A percentile compares a stretch with the other conserved stretches of the same genome.
phyloP scores from a whole-genome alignment of 1,284 basidiomycete species.

The Meripilus lineatus region DNA sequence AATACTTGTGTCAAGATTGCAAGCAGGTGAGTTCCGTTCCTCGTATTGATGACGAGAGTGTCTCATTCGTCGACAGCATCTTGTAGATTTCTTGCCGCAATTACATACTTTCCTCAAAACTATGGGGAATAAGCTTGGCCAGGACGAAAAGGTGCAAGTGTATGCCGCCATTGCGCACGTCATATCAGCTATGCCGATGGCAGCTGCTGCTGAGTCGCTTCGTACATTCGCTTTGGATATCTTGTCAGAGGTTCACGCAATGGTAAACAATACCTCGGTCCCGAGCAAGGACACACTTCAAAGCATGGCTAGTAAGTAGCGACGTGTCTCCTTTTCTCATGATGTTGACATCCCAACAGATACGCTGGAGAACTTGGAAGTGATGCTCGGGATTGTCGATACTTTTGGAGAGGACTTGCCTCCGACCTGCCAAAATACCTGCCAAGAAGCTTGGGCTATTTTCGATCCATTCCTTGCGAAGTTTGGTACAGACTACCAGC shows the following conservation, averaged over 20 bases:
- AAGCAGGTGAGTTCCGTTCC: slow-evolving; percentile 53
- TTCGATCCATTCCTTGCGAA: slow-evolving; percentile 79
- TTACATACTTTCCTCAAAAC: slow-evolving; percentile 85
- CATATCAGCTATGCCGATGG: slow-evolving; percentile 88
- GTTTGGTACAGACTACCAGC: slow-evolving; percentile 75
- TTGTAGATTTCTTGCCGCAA: slow-evolving; percentile 89
- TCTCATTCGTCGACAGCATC: slow-evolving; percentile 49
- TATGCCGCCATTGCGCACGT: slow-evolving; percentile 96
- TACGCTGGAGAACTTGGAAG: slow-evolving; percentile 85
- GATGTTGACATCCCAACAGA: slow-evolving; percentile 33
- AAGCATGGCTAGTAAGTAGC: slow-evolving; percentile 18
- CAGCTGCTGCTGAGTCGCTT: slow-evolving; percentile 79
- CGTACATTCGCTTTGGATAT: slow-evolving; percentile 81
- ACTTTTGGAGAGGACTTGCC: slow-evolving; percentile 83
- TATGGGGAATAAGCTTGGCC: slow-evolving; percentile 72
- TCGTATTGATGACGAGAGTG: neutral
- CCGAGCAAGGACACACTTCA: slow-evolving; percentile 64
- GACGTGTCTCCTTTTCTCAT: neutral
- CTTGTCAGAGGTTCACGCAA: slow-evolving; percentile 63
- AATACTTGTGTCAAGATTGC: slow-evolving; percentile 97
- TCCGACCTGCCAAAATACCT: slow-evolving; percentile 72
- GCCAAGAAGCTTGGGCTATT: slow-evolving; percentile 78
- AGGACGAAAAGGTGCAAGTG: slow-evolving; percentile 88
- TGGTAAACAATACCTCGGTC: slow-evolving; percentile 43
- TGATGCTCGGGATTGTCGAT: slow-evolving; percentile 78